A percentile compares a stretch with the other conserved stretches of the same genome.
These are phyloP conservation scores for Ettlia oleoabundans DNA, from an alignment of 139 green algal species.

Conservation along the genomic window DNA sequence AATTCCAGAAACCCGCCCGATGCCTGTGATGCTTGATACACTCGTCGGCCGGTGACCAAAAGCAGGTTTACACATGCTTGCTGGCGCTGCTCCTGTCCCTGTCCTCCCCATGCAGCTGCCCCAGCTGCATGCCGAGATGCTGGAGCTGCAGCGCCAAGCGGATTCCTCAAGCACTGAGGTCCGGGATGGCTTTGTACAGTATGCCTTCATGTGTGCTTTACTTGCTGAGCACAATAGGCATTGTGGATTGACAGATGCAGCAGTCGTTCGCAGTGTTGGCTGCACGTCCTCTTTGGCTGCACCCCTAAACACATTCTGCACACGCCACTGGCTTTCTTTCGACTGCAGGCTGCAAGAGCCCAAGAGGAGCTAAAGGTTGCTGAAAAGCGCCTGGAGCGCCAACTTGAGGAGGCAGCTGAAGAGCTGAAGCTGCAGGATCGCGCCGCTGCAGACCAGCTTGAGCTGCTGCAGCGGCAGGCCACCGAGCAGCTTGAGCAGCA, in stretches of 20 bases:
- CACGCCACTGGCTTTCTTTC: too few relatives aligned
- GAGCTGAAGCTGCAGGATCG: background rate
- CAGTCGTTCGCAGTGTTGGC: too few relatives aligned
- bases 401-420: background rate
- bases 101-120: constrained; percentile 3
- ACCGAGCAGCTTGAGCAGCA: background rate
- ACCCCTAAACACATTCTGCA: too few relatives aligned
- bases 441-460: background rate
- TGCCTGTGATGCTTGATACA: too few relatives aligned
- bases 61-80: too few relatives aligned
- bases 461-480: background rate
- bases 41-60: too few relatives aligned
- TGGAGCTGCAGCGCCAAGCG: background rate
- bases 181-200: background rate
- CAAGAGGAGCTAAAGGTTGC: background rate
- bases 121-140: background rate
- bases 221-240: too few relatives aligned
- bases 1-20: too few relatives aligned
- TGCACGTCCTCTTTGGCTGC: too few relatives aligned
- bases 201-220: too few relatives aligned
- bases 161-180: constrained; percentile 5
- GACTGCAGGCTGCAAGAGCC: background rate
- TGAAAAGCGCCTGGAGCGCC: background rate
- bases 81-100: background rate
- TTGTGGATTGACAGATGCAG: too few relatives aligned